Evolutionary conservation across 2,329 filamentous ascomycete genomes (phyloP).

Genomic region (Zymoseptoria crescenta): DNA sequence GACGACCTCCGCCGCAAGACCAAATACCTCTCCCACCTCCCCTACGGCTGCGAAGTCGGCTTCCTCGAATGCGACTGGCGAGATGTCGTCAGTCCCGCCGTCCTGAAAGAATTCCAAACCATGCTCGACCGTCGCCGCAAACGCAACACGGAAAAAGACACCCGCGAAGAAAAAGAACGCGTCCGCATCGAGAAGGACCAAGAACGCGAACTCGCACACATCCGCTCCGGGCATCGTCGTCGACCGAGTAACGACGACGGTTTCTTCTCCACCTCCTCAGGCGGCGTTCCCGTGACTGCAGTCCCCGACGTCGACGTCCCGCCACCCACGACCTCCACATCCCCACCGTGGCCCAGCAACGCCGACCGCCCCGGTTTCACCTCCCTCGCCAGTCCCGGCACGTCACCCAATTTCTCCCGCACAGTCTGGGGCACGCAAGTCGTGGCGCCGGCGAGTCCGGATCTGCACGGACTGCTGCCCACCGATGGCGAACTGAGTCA

Average conservation of each 20-base stretch:
- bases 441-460: slow-evolving; percentile 52
- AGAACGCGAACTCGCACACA: slow-evolving; percentile 59
- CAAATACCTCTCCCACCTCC: slow-evolving; percentile 81
- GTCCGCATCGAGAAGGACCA: slow-evolving; percentile 74
- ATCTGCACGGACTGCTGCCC: slow-evolving; percentile 38
- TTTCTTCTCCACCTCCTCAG: slow-evolving; percentile 23
- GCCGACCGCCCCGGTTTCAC: slow-evolving; percentile 56
- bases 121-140: slow-evolving; percentile 72
- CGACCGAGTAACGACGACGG: slow-evolving; percentile 40
- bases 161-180: slow-evolving; percentile 77
- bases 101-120: slow-evolving; percentile 64
- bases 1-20: slow-evolving; percentile 74
- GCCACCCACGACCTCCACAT: slow-evolving; percentile 8
- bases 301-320: slow-evolving; percentile 6
- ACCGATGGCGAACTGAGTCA: slow-evolving; percentile 27
- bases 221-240: slow-evolving; percentile 51
- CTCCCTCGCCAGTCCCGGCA: slow-evolving; percentile 67
- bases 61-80: slow-evolving; percentile 95
- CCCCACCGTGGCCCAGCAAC: slow-evolving; percentile 47
- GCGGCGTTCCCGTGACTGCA: slow-evolving; percentile 25
- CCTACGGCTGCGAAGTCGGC: slow-evolving; percentile 81
- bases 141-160: slow-evolving; percentile 73
- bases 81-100: slow-evolving; percentile 68
- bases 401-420: slow-evolving; percentile 64
- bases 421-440: slow-evolving; percentile 91